Evolutionary conservation across 1,284 basidiomycete species (phyloP).

Genomic region (Sporisorium reilianum): DNA sequence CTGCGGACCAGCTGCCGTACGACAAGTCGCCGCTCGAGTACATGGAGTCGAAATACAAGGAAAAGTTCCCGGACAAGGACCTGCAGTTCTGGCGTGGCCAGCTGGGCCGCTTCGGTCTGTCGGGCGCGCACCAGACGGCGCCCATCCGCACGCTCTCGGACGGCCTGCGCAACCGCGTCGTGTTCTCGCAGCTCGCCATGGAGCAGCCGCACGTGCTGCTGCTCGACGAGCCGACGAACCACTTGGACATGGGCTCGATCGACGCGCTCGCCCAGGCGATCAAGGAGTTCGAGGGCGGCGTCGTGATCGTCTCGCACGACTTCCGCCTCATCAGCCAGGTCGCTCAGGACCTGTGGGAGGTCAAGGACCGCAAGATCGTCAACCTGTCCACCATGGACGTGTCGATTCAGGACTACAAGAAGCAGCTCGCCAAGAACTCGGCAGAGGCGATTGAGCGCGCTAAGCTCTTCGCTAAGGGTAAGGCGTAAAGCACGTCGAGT

Average conservation of each 20-base stretch:
- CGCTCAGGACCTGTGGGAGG: constrained; percentile 95
- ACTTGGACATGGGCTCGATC: constrained; percentile 91
- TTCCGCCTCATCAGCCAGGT: constrained; percentile 65
- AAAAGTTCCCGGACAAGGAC: constrained; percentile 95
- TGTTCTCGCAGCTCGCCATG: constrained; percentile 83
- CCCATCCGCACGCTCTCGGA: constrained; percentile 93
- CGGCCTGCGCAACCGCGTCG: constrained; percentile 91
- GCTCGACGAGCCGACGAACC: constrained; percentile 80
- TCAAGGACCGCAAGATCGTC: constrained; percentile 91
- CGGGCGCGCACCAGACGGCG: constrained; percentile 90
- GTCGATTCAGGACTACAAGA: constrained; percentile 68
- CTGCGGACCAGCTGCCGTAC: constrained; percentile 97
- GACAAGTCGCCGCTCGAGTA: constrained; percentile 93
- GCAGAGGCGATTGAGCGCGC: constrained; percentile 65
- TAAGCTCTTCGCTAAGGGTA: constrained; percentile 64
- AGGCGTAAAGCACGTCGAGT: constrained; percentile 41
- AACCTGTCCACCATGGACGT: constrained; percentile 87
- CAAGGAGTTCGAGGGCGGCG: constrained; percentile 96
- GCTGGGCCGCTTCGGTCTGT: constrained; percentile 94
- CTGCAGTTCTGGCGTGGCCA: constrained; percentile 91
- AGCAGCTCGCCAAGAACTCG: constrained; percentile 63
- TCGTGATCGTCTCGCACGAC: constrained; percentile 73
- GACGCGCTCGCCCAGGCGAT: constrained; percentile 94
- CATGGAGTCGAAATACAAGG: constrained; percentile 75
- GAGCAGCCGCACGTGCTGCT: constrained; percentile 71